Percentiles rank a stretch among this genome's conserved stretches.
phyloP scores from a whole-genome alignment of 768 basidiomycete genomes.

The Tricholoma saponaceum region DNA sequence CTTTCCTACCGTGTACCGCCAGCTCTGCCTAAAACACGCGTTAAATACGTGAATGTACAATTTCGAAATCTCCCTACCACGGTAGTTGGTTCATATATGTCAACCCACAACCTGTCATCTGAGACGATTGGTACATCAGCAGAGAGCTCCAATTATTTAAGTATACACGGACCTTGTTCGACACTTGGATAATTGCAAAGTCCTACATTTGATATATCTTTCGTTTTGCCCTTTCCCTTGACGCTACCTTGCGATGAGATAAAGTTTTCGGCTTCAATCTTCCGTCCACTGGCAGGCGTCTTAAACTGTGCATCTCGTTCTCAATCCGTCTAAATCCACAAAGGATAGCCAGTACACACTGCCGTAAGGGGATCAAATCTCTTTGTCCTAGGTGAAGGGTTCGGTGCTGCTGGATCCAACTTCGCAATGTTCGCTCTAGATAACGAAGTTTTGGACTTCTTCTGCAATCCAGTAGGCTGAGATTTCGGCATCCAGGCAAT shows the following conservation, averaged over 20 bases:
- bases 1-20: conserved; percentile 76
- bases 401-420: conserved; percentile 6
- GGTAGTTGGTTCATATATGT: conserved; percentile 56
- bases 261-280: not conserved
- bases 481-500: conserved; percentile 4
- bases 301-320: conserved; percentile 5
- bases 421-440: conserved; percentile 10
- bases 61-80: conserved; percentile 34
- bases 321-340: not conserved
- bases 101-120: conserved; percentile 55
- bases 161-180: not conserved
- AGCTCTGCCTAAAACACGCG: conserved; percentile 51
- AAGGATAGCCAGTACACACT: conserved; percentile 5
- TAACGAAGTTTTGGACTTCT: conserved; percentile 9
- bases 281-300: conserved; percentile 1
- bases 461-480: conserved; percentile 6
- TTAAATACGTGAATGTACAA: not conserved
- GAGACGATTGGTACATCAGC: not conserved
- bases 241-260: conserved; percentile 4
- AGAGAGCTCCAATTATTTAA: not conserved
- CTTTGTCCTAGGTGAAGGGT: conserved; percentile 6
- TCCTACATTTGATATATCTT: conserved; percentile 5
- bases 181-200: not conserved
- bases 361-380: conserved; percentile 22
- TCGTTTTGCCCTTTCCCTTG: conserved; percentile 24